Percentiles rank a stretch among this genome's conserved stretches.
phyloP scores from a whole-genome alignment of 495 filamentous ascomycete genomes.

The Aspergillus cavernicola region DNA sequence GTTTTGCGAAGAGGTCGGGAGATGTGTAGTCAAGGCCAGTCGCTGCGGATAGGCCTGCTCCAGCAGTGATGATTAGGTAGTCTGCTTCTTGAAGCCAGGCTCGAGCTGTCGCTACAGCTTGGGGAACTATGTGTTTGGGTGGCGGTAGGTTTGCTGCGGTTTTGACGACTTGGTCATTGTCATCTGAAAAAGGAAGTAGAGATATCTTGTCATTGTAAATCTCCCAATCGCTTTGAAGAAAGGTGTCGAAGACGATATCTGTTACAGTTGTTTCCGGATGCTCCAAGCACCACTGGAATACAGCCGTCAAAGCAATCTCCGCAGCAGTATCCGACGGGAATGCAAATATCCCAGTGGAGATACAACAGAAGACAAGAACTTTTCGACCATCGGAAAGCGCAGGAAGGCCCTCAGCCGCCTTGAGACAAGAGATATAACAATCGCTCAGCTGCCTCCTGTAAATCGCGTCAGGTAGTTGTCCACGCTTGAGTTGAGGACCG shows the following conservation, averaged over 20 bases:
- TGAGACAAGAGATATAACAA: slow-evolving; percentile 21
- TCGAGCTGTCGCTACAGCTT: not conserved
- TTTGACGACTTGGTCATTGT: not conserved
- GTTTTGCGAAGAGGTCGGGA: slow-evolving; percentile 10
- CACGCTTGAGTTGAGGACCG: slow-evolving; percentile 19
- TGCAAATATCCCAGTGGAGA: slow-evolving; percentile 25
- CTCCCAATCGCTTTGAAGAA: slow-evolving; percentile 14
- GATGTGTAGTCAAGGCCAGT: slow-evolving; percentile 28
- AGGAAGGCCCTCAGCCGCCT: slow-evolving; percentile 12
- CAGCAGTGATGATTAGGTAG: slow-evolving; percentile 21
- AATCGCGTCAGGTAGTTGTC: not conserved
- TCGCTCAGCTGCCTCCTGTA: slow-evolving; percentile 15
- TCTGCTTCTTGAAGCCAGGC: slow-evolving; percentile 20
- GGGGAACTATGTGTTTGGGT: not conserved
- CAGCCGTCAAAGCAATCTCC: slow-evolving; percentile 18
- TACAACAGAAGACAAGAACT: slow-evolving; percentile 25
- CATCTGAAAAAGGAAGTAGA: not conserved
- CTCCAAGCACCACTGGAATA: slow-evolving; percentile 14
- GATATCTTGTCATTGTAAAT: slow-evolving; percentile 13
- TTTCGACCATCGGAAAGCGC: slow-evolving; percentile 16
- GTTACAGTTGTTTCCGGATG: slow-evolving; percentile 19
- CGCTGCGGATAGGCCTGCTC: slow-evolving; percentile 26
- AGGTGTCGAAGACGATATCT: slow-evolving; percentile 24
- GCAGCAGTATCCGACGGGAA: slow-evolving; percentile 21
- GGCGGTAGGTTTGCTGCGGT: not conserved